These are phyloP conservation scores for Immersiporthe knoxdaviesiana DNA, from an alignment of 2,329 filamentous ascomycete species.

Conservation along the genomic window DNA sequence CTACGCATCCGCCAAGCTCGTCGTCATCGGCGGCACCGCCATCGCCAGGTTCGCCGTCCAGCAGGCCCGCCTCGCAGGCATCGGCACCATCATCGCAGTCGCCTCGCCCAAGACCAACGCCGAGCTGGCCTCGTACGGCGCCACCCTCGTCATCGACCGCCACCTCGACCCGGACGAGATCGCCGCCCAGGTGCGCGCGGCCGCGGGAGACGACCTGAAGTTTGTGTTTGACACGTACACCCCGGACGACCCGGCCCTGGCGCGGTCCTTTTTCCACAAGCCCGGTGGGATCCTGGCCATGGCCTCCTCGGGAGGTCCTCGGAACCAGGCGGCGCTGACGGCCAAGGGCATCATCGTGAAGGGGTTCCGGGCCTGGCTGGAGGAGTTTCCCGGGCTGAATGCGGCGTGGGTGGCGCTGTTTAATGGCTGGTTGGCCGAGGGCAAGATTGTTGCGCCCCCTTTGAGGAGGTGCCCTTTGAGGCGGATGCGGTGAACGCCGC, in stretches of 20 bases:
- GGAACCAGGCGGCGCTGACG: background rate
- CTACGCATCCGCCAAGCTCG: background rate
- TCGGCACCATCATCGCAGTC: slow-evolving; percentile 13
- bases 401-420: background rate
- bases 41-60: background rate
- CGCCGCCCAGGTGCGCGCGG: background rate
- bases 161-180: background rate
- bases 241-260: background rate
- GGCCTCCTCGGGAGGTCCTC: background rate
- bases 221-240: background rate
- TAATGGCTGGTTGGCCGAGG: slow-evolving; percentile 1
- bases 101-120: background rate
- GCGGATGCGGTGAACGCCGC: background rate
- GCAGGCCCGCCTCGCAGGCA: background rate
- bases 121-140: background rate
- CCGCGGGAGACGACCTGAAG: background rate
- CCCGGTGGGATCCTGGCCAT: background rate
- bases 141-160: background rate
- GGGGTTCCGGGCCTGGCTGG: background rate
- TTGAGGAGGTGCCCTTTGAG: background rate
- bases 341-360: slow-evolving; percentile 5
- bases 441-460: background rate
- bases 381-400: background rate
- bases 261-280: slow-evolving; percentile 17
- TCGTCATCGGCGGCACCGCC: background rate